These are phyloP conservation scores for Cytospora leucostoma DNA, from an alignment of 2,329 filamentous ascomycete genomes.

Conservation along the genomic window DNA sequence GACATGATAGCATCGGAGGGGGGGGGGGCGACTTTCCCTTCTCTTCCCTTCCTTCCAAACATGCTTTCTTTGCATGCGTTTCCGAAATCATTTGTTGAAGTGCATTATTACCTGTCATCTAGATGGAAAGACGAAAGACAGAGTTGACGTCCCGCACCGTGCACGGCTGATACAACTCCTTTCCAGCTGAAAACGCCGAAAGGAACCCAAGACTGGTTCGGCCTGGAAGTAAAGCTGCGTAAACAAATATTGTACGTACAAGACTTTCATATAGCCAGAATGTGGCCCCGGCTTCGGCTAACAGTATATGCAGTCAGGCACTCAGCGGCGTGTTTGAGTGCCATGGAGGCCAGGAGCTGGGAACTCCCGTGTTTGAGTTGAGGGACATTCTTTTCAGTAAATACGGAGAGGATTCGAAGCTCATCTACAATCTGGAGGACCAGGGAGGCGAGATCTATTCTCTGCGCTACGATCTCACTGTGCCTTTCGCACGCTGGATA, in stretches of 20 bases:
- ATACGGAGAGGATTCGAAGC: constrained; percentile 39
- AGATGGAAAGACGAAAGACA: not conserved
- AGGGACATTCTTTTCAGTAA: constrained; percentile 62
- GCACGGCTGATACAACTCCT: not conserved
- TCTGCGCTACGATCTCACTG: constrained; percentile 78
- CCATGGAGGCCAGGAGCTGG: constrained; percentile 70
- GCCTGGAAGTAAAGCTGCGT: constrained; percentile 67
- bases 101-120: too few species aligned
- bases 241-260: constrained; percentile 60
- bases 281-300: not conserved
- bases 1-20: too few species aligned
- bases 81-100: too few species aligned
- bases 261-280: not conserved
- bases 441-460: constrained; percentile 83
- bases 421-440: constrained; percentile 82
- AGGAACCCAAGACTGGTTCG: constrained; percentile 73
- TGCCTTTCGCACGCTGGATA: constrained; percentile 85
- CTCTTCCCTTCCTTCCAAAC: too few species aligned
- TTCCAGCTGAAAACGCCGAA: constrained; percentile 72
- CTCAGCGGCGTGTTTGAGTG: constrained; percentile 70
- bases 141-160: not conserved
- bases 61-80: too few species aligned
- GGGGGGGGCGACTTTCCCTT: too few species aligned
- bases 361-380: constrained; percentile 76
- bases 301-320: constrained; percentile 39